A percentile compares a stretch with the other conserved stretches of the same genome.
phyloP scores from a whole-genome alignment of 306 rosid genomes.

The Dalbergia cultrata region DNA sequence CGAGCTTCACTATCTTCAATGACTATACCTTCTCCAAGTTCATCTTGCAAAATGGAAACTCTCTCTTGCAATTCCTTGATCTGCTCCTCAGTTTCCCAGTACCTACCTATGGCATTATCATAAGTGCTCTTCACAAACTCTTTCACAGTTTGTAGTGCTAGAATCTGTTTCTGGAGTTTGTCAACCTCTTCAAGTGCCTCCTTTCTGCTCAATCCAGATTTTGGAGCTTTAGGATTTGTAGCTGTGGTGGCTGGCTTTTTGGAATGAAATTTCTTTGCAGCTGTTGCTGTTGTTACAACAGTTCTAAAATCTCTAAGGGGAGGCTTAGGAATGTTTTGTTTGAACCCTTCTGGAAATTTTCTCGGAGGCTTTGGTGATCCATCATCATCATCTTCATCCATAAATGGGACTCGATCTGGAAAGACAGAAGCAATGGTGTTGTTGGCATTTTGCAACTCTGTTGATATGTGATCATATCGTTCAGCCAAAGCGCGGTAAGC shows the following conservation, averaged over 20 bases:
- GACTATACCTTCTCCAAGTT: slow-evolving; percentile 77
- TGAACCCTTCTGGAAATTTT: slow-evolving; percentile 58
- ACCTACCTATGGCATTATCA: slow-evolving; percentile 67
- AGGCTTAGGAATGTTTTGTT: slow-evolving; percentile 64
- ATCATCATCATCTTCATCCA: slow-evolving; percentile 90
- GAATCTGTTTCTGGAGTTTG: slow-evolving; percentile 82
- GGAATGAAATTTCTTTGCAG: slow-evolving; percentile 56
- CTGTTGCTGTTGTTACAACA: slow-evolving; percentile 57
- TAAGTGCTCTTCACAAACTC: slow-evolving; percentile 89
- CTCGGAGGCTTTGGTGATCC: slow-evolving; percentile 48
- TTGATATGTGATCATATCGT: slow-evolving; percentile 92
- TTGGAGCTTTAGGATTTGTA: slow-evolving; percentile 44
- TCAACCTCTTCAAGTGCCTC: slow-evolving; percentile 77
- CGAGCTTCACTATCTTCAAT: slow-evolving; percentile 92
- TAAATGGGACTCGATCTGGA: slow-evolving; percentile 89
- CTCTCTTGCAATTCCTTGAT: slow-evolving; percentile 77
- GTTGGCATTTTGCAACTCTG: slow-evolving; percentile 96
- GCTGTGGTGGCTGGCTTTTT: slow-evolving; percentile 44
- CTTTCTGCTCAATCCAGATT: slow-evolving; percentile 82
- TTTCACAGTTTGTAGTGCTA: slow-evolving; percentile 86
- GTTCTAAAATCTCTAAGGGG: slow-evolving; percentile 69
- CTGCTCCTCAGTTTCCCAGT: slow-evolving; percentile 78
- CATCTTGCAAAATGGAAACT: slow-evolving; percentile 82
- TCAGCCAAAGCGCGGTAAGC: slow-evolving; percentile 95
- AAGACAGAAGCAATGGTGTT: slow-evolving; percentile 88